phyloP scores from a whole-genome alignment of 345 rosid species.

The Aquilaria yunnanensis region DNA sequence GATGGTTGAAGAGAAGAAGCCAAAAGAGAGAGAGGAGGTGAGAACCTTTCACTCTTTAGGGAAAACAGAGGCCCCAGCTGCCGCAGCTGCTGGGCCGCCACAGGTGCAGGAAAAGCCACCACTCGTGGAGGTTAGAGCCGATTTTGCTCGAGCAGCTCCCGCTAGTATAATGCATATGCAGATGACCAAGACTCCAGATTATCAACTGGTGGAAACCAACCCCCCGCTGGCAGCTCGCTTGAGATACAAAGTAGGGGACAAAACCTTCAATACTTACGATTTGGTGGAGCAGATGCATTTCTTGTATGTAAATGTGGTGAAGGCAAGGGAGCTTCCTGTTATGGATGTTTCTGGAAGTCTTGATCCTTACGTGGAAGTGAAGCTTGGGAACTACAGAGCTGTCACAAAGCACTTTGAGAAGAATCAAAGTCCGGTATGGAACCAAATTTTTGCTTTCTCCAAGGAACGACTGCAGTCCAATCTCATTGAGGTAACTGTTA shows the following conservation, averaged over 20 bases:
- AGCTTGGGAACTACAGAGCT: constrained; percentile 1
- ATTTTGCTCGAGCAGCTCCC: constrained; percentile 40
- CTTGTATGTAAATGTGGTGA: constrained; percentile 41
- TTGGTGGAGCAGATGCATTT: constrained; percentile 48
- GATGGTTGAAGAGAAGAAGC: constrained; percentile 20
- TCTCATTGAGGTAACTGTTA: constrained; percentile 34
- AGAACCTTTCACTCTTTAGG: constrained; percentile 78
- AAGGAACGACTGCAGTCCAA: constrained; percentile 31
- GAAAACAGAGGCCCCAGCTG: constrained; percentile 12
- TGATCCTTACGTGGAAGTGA: constrained; percentile 26
- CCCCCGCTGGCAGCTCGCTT: constrained; percentile 37
- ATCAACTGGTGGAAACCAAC: constrained; percentile 29
- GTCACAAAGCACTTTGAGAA: neutral
- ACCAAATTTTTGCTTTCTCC: neutral
- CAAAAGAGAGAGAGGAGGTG: constrained; percentile 49
- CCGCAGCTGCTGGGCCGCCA: constrained; percentile 24
- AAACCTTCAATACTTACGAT: constrained; percentile 36
- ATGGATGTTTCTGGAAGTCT: constrained; percentile 33
- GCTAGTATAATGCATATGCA: constrained; percentile 51
- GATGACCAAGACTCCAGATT: constrained; percentile 33
- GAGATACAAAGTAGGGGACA: constrained; percentile 36
- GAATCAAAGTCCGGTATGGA: neutral
- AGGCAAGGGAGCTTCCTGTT: constrained; percentile 37
- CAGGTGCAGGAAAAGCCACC: constrained; percentile 16
- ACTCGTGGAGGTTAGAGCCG: constrained; percentile 36